These are phyloP conservation scores for Brassica hybrid DNA, from an alignment of 441 rosid genomes.

Conservation along the genomic window DNA sequence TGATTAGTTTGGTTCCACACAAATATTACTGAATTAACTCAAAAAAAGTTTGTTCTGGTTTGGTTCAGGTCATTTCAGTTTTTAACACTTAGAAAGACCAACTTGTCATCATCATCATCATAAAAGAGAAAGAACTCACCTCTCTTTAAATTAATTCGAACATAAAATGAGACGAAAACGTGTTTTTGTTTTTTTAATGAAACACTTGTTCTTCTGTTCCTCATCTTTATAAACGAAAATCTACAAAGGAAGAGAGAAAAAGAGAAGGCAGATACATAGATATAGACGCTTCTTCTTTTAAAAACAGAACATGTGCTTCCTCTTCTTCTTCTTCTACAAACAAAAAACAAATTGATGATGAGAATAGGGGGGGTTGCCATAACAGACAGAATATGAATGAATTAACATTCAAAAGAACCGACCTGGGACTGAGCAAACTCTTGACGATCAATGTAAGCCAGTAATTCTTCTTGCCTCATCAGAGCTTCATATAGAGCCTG, in stretches of 20 bases:
- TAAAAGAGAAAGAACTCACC: slow-evolving; percentile 3
- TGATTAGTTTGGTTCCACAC: too few species aligned
- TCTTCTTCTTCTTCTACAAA: slow-evolving; percentile 41
- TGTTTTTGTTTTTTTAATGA: background rate
- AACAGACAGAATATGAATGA: background rate
- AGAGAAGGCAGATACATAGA: slow-evolving; percentile 4
- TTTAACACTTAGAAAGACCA: background rate
- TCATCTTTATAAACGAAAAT: slow-evolving; percentile 24
- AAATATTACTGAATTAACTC: too few species aligned
- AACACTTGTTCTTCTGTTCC: slow-evolving; percentile 28
- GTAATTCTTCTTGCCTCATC: slow-evolving; percentile 93
- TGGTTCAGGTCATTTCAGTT: too few species aligned
- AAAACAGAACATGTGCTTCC: slow-evolving; percentile 45
- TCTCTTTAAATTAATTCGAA: slow-evolving; percentile 11
- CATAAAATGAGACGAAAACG: slow-evolving; percentile 28
- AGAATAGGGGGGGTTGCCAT: background rate
- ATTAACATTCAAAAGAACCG: background rate
- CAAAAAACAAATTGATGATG: slow-evolving; percentile 20
- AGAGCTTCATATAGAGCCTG: slow-evolving; percentile 90
- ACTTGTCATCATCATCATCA: background rate
- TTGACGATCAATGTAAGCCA: slow-evolving; percentile 87
- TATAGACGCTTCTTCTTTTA: slow-evolving; percentile 24
- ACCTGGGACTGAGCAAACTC: slow-evolving; percentile 76
- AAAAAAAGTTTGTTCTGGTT: too few species aligned
- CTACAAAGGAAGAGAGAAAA: slow-evolving; percentile 10